Conservation (phyloP, 805 yeast genomes). For the Pichia ethanolica region DNA sequence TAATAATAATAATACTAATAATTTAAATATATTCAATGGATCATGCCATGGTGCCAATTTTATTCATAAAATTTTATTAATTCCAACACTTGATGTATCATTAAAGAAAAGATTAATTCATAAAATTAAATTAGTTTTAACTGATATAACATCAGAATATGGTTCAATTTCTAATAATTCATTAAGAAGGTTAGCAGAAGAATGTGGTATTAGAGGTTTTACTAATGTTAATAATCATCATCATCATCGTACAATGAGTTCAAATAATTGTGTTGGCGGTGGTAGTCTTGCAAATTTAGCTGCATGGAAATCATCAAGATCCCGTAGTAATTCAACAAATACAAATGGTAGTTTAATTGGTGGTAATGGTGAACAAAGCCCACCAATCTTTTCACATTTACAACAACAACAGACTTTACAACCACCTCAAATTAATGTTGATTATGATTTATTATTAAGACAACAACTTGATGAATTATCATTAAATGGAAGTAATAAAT, state of each 20-base stretch:
- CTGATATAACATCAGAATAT: conserved; percentile 48
- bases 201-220: conserved; percentile 58
- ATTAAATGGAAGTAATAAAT: conserved; percentile 7
- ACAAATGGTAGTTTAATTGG: conserved; percentile 7
- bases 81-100: conserved; percentile 55
- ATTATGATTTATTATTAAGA: conserved; percentile 22
- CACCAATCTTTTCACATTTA: conserved; percentile 4
- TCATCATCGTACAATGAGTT: conserved; percentile 23
- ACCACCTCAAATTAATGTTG: conserved; percentile 3
- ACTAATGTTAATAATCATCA: conserved; percentile 16
- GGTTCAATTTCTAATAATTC: conserved; percentile 62
- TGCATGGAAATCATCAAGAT: conserved; percentile 8
- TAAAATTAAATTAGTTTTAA: conserved; percentile 56
- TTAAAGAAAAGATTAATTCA: conserved; percentile 49
- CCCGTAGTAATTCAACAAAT: conserved; percentile 9
- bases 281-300: conserved; percentile 7
- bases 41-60: conserved; percentile 57
- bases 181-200: conserved; percentile 83
- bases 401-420: background rate
- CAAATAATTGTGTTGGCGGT: conserved; percentile 4
- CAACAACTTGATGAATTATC: conserved; percentile 26
- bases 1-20: background rate
- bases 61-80: conserved; percentile 68
- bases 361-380: conserved; percentile 16
- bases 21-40: background rate